Base-by-base conservation (phyloP, 345 rosid genomes). In the Laguncularia racemosa region DNA sequence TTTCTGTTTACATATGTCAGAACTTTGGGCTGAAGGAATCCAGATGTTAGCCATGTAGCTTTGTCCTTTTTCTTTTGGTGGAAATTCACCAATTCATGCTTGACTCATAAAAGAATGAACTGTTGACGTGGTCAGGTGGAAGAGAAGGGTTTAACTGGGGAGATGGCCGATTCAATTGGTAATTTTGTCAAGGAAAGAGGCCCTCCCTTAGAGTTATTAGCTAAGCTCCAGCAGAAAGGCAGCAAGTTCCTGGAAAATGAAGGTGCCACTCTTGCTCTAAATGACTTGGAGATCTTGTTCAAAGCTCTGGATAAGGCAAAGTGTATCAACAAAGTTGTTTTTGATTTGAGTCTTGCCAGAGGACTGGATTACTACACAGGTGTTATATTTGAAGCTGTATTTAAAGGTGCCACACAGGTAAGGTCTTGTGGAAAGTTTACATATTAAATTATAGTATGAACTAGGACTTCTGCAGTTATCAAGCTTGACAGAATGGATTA, bases 291-390 rank as follows among this genome's bases (percentile, higher is more conserved):
- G 52, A 74, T 89, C 71, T 53, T 93, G 73, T 93, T 93, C 78
- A 83, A 84, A 66, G 95, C 96, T 70, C 77, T 93, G 14, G 88
- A 84, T 13, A 85, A 68, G 72, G 78, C 99, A 50, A 79, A 81
- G 68, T 84, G 96, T 67, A 79, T 75, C 58, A 64, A 81, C 68
- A 89, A 75, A 73, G 81, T 93, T 61, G 86, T 87, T 62, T 93
- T 93, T 73, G 99, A 93, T 70, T 78, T 93, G 67, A 93, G 99
- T 69, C 89, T 93, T 57, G 99, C 97, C 50, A 83, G 99, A 73
- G 99, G 99, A 52, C 99, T 93, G 58, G 99, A 89, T 77, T 93
- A 93, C 78, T 93, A 93, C 65, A 89, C 99, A 0, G 99, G 99
- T 10, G 87, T 93, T 52, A 87, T 93, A 63, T 93, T 73, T 67